Evolutionary conservation across 2,329 filamentous ascomycete species (phyloP).

Genomic region (Gremmenia infestans): DNA sequence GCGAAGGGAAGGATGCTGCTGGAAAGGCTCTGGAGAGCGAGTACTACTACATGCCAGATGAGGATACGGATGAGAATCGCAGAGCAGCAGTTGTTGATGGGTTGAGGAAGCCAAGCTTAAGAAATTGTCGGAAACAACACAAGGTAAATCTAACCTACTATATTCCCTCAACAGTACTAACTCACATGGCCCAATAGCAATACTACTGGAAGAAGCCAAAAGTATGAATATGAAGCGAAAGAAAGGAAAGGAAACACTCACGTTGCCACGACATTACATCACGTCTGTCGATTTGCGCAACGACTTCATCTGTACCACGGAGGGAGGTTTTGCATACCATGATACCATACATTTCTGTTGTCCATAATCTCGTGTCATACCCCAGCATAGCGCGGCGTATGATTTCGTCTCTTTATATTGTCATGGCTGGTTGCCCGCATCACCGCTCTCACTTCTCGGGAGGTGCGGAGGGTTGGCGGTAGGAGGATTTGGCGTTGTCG

Average conservation of each 20-base stretch:
- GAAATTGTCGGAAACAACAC: constrained; percentile 90
- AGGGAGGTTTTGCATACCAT: background rate
- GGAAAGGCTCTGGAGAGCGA: constrained; percentile 92
- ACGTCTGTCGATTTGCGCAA: background rate
- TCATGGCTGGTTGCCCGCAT: background rate
- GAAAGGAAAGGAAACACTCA: constrained; percentile 45
- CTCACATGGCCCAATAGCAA: constrained; percentile 43
- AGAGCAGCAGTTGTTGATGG: constrained; percentile 79
- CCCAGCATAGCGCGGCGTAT: constrained; percentile 14
- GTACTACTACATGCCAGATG: constrained; percentile 92
- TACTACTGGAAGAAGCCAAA: constrained; percentile 63
- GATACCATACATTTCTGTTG: constrained; percentile 6
- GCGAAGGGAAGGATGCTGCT: constrained; percentile 92
- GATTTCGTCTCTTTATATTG: constrained; percentile 3
- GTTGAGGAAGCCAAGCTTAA: constrained; percentile 80
- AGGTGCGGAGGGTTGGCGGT: background rate
- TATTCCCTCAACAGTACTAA: constrained; percentile 1
- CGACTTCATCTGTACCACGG: background rate
- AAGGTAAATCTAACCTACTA: constrained; percentile 61
- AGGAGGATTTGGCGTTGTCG: background rate
- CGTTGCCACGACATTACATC: background rate
- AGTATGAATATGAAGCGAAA: no score
- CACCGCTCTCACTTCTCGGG: background rate
- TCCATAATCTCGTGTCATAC: constrained; percentile 8
- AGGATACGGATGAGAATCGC: constrained; percentile 73